These are phyloP conservation scores for Ophiocordyceps sinensis DNA, from an alignment of 2,329 filamentous ascomycete species.

Conservation along the genomic window DNA sequence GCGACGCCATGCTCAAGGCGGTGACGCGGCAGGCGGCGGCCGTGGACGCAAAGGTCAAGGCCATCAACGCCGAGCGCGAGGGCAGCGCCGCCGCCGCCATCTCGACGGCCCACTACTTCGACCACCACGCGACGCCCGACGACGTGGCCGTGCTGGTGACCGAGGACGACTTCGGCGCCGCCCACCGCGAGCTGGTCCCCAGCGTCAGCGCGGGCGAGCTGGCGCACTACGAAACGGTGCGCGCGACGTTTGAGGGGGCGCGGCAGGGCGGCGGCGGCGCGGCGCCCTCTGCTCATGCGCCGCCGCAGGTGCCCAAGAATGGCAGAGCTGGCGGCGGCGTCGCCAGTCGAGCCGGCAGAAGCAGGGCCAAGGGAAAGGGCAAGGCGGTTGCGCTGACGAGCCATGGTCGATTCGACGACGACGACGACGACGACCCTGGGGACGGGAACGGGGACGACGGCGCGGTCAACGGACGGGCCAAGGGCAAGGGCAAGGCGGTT, in stretches of 20 bases:
- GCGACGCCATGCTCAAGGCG: slow-evolving; percentile 96
- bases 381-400: slow-evolving; percentile 18
- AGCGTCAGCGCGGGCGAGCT: slow-evolving; percentile 88
- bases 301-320: slow-evolving; percentile 11
- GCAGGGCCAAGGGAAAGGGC: slow-evolving; percentile 21
- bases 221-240: slow-evolving; percentile 75
- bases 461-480: slow-evolving; percentile 19
- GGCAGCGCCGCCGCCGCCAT: slow-evolving; percentile 32
- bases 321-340: slow-evolving; percentile 1
- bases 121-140: slow-evolving; percentile 69
- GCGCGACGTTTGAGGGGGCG: slow-evolving; percentile 66
- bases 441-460: slow-evolving; percentile 3
- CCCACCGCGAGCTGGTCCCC: slow-evolving; percentile 76
- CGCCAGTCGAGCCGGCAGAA: slow-evolving; percentile 19
- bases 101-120: slow-evolving; percentile 88
- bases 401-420: slow-evolving; percentile 18
- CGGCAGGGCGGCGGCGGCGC: slow-evolving; percentile 7
- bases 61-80: slow-evolving; percentile 40
- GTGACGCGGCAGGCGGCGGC: slow-evolving; percentile 77
- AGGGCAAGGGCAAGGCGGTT: slow-evolving; percentile 40
- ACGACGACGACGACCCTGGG: slow-evolving; percentile 9
- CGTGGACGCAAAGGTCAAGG: slow-evolving; percentile 71
- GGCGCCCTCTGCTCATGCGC: slow-evolving; percentile 6
- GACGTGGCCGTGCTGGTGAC: slow-evolving; percentile 81
- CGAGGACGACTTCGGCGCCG: slow-evolving; percentile 74